A percentile compares a stretch with the other conserved stretches of the same genome.
These are phyloP conservation scores for Aphanomyces invadans DNA, from an alignment of 352 stramenopile genomes.

Conservation along the genomic window DNA sequence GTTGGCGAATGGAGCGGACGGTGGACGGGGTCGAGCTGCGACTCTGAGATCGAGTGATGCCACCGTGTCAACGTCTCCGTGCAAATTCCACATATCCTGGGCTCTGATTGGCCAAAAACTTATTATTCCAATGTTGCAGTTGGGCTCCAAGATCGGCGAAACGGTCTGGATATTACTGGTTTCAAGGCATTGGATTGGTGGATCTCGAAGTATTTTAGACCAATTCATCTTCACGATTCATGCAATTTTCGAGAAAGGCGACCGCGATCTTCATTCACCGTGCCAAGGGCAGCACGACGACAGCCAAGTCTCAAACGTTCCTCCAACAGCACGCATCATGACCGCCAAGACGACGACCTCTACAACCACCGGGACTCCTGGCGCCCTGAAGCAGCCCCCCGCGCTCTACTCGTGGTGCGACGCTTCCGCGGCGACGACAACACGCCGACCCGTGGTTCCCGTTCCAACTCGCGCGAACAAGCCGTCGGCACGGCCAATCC, in stretches of 20 bases:
- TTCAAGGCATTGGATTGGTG: not conserved
- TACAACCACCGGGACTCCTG: not conserved
- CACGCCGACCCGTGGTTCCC: not conserved
- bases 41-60: not conserved
- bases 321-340: not conserved
- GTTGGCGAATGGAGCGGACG: slow-evolving; percentile 21
- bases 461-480: not conserved
- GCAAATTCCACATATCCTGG: not conserved
- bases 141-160: not conserved
- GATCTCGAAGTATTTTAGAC: not conserved
- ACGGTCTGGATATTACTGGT: slow-evolving; percentile 1
- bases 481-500: not conserved
- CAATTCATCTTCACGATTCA: not conserved
- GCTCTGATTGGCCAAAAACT: slow-evolving; percentile 2
- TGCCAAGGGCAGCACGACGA: no score
- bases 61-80: not conserved
- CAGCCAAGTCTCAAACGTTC: not conserved
- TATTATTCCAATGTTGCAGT: not conserved
- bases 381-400: not conserved
- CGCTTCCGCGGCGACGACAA: not conserved
- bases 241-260: not conserved
- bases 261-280: not conserved
- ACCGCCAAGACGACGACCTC: not conserved
- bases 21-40: no score
- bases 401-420: slow-evolving; percentile 21